These are phyloP conservation scores for Termitomyces sp. DNA, from an alignment of 768 basidiomycete species.

Conservation along the genomic window DNA sequence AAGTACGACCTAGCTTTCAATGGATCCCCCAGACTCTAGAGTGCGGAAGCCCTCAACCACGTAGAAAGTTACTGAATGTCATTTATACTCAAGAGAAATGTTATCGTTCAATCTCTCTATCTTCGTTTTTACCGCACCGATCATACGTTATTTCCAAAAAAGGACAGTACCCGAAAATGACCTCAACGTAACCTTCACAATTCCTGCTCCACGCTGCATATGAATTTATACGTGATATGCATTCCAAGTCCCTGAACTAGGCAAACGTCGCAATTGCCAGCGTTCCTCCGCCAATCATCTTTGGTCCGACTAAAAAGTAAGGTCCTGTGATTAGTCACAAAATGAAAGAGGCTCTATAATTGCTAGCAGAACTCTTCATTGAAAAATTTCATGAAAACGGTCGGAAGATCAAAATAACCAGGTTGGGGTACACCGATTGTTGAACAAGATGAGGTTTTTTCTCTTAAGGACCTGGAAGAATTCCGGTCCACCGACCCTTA, in stretches of 20 bases:
- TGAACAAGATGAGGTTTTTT: slow-evolving; percentile 29
- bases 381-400: not conserved
- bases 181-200: not conserved
- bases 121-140: not conserved
- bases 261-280: not conserved
- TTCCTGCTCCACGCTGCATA: not conserved
- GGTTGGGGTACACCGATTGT: slow-evolving; percentile 34
- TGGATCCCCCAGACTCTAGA: too few species aligned
- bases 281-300: not conserved
- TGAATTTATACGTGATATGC: not conserved
- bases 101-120: not conserved
- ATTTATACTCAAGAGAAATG: too few species aligned
- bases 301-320: not conserved
- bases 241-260: not conserved
- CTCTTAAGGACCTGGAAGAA: slow-evolving; percentile 34
- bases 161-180: too few species aligned
- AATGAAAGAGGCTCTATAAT: not conserved
- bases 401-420: slow-evolving; percentile 4
- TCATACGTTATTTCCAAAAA: too few species aligned
- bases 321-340: not conserved
- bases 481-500: slow-evolving; percentile 33
- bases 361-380: not conserved
- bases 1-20: too few species aligned
- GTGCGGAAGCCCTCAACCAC: too few species aligned
- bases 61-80: too few species aligned